These are phyloP conservation scores for Cladobotryum protrusum DNA, from an alignment of 2,329 filamentous ascomycete genomes.

Conservation along the genomic window DNA sequence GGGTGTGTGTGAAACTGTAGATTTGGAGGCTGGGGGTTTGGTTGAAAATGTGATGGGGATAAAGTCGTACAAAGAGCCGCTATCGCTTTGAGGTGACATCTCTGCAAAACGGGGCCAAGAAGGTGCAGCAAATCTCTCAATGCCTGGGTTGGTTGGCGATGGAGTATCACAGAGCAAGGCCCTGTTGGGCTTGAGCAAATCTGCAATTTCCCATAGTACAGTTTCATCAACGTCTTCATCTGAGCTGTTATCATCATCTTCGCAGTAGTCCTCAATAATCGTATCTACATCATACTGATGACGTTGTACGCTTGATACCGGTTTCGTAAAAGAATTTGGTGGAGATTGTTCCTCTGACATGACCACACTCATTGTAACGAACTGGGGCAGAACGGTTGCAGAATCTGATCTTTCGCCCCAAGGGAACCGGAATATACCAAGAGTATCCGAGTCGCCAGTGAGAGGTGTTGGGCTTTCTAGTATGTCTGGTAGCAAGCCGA, in stretches of 20 bases:
- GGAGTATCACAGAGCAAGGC: conserved; percentile 48
- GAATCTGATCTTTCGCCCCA: conserved; percentile 59
- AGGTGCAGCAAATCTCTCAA: too few relatives aligned
- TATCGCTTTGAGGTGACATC: neutral
- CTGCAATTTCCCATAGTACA: conserved; percentile 59
- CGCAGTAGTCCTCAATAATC: conserved; percentile 46
- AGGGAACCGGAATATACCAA: conserved; percentile 61
- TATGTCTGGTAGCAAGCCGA: conserved; percentile 58
- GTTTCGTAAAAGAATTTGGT: too few relatives aligned
- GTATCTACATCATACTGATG: conserved; percentile 14
- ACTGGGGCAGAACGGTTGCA: conserved; percentile 36
- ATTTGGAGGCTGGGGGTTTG: conserved; percentile 1
- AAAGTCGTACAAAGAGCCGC: conserved; percentile 1
- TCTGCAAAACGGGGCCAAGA: too few relatives aligned
- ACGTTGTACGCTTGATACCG: too few relatives aligned
- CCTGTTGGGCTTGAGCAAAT: conserved; percentile 45
- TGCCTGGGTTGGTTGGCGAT: conserved; percentile 29
- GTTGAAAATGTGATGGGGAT: conserved; percentile 1
- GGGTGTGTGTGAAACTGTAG: neutral
- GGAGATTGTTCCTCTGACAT: conserved; percentile 25
- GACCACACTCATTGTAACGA: conserved; percentile 40
- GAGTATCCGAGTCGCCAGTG: conserved; percentile 50
- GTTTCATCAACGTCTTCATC: conserved; percentile 55
- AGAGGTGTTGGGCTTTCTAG: conserved; percentile 55
- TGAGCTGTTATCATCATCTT: conserved; percentile 28